Evolutionary conservation across 139 green algal species (phyloP).

Genomic region (Gonium pectorale): DNA sequence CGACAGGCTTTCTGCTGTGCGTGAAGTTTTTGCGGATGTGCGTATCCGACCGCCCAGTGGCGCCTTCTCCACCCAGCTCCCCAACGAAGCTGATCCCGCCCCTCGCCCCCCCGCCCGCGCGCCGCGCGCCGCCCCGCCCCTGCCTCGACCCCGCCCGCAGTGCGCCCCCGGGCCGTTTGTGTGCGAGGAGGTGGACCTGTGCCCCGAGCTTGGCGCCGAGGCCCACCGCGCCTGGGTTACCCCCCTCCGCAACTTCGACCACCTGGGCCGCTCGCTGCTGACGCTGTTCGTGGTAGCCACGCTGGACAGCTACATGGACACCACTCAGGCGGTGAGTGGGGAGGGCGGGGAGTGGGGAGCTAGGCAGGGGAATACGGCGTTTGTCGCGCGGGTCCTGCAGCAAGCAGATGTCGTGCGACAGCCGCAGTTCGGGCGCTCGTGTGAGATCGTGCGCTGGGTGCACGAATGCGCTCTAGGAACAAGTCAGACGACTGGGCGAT

Average conservation of each 20-base stretch:
- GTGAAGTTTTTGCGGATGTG: no score
- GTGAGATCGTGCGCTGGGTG: no score
- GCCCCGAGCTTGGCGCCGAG: neutral
- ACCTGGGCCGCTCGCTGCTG: conserved; percentile 65
- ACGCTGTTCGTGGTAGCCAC: conserved; percentile 69
- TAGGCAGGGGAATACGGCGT: no score
- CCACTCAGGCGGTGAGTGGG: conserved; percentile 60
- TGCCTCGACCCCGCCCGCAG: neutral
- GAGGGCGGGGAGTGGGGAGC: neutral
- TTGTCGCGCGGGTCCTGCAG: no score
- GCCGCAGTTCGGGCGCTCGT: no score
- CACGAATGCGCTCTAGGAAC: no score
- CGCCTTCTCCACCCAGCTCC: no score
- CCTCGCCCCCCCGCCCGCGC: neutral
- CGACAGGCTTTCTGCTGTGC: no score
- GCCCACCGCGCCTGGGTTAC: conserved; percentile 32
- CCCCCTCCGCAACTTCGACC: conserved; percentile 68
- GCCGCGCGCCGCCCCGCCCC: neutral
- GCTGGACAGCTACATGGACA: conserved; percentile 72
- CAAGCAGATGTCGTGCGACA: no score
- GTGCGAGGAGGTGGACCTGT: conserved; percentile 9
- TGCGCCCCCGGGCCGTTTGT: neutral
- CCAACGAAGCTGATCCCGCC: no score
- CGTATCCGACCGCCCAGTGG: no score
- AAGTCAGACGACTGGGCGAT: no score